A percentile compares a stretch with the other conserved stretches of the same genome.
Evolutionary conservation across 202 grass and related monocot species (phyloP).

Genomic region (Saccharum hybrid): DNA sequence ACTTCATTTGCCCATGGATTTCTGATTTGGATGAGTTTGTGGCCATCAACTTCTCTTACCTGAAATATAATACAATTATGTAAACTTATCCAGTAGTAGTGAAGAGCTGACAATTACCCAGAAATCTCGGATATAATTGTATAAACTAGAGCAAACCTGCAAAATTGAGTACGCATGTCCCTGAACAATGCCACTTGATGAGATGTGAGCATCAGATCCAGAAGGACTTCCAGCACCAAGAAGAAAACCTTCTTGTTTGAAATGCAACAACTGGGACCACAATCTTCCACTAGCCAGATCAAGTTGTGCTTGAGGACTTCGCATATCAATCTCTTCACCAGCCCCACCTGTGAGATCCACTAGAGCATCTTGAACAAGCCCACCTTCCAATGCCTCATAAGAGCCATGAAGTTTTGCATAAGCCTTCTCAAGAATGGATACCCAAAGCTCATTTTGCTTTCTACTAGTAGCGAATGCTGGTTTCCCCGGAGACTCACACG

Average conservation of each 20-base stretch:
- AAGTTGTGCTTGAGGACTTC: constrained; percentile 87
- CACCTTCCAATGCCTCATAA: constrained; percentile 95
- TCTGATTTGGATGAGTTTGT: constrained; percentile 98
- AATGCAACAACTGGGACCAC: constrained; percentile 97
- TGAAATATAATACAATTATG: constrained; percentile 45
- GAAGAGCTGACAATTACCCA: constrained; percentile 2
- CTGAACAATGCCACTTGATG: constrained; percentile 99
- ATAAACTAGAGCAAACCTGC: constrained; percentile 65
- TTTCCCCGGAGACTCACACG: constrained; percentile 89
- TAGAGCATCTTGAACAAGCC: constrained; percentile 98
- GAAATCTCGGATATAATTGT: constrained; percentile 22
- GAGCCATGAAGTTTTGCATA: constrained; percentile 99
- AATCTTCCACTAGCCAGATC: constrained; percentile 97
- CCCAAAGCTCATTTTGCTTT: constrained; percentile 95
- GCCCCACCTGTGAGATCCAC: constrained; percentile 98
- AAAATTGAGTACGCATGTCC: constrained; percentile 99
- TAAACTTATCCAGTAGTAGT: constrained; percentile 27
- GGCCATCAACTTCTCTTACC: constrained; percentile 97
- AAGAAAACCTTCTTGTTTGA: constrained; percentile 97
- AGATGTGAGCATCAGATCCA: constrained; percentile 94
- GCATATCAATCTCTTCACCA: constrained; percentile 99
- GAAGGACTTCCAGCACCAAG: constrained; percentile 99
- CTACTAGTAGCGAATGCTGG: constrained; percentile 95
- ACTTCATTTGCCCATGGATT: constrained; percentile 99
- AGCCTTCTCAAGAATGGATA: constrained; percentile 96